Evolutionary conservation across 2,329 filamentous ascomycete species (phyloP).

Genomic region (Trichophyton equinum): DNA sequence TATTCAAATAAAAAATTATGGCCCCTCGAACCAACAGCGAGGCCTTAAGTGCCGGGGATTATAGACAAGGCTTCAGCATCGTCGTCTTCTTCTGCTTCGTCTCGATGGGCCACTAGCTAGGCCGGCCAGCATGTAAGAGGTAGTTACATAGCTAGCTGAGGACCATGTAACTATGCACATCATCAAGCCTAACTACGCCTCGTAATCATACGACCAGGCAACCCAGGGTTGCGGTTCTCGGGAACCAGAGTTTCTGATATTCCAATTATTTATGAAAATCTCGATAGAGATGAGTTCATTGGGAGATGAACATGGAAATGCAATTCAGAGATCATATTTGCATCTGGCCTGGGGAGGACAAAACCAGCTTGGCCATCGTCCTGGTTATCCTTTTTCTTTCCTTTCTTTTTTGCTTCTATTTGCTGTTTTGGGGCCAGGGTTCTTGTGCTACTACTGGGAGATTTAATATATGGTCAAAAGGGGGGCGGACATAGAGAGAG

Average conservation of each 20-base stretch:
- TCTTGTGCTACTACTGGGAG: not conserved
- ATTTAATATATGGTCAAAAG: not conserved
- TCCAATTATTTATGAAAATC: not conserved
- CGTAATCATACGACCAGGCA: not conserved
- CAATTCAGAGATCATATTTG: not conserved
- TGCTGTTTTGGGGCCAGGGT: not conserved
- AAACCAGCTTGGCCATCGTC: not conserved
- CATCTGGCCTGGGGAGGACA: not conserved
- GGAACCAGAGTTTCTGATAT: not conserved
- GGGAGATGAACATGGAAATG: not conserved
- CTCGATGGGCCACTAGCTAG: no score
- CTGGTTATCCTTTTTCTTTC: not conserved
- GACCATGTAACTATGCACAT: no score
- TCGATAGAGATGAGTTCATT: not conserved
- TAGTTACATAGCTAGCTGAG: not conserved
- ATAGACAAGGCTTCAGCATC: not conserved
- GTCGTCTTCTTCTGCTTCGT: not conserved
- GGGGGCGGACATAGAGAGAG: not conserved
- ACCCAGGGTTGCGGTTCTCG: not conserved
- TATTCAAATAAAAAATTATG: no score
- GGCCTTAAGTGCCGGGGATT: not conserved
- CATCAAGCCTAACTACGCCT: no score
- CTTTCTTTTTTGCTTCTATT: not conserved
- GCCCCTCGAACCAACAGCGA: no score
- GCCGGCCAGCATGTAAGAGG: no score